phyloP scores from a whole-genome alignment of 2,329 filamentous ascomycete genomes.

The Alternaria postmessia region DNA sequence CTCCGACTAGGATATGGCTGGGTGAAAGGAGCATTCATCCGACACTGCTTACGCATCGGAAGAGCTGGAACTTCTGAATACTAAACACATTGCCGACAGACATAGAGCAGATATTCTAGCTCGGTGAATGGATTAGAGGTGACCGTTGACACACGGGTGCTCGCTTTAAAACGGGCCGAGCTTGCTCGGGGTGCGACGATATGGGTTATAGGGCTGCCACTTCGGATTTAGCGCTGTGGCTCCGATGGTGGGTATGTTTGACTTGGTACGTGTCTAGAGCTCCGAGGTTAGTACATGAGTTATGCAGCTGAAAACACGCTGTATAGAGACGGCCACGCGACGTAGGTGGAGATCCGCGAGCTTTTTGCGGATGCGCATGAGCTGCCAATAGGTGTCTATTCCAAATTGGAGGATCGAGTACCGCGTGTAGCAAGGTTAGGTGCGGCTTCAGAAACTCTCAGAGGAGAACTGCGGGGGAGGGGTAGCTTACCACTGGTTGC shows the following conservation, averaged over 20 bases:
- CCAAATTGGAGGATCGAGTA: slow-evolving; percentile 22
- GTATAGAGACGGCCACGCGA: slow-evolving; percentile 1
- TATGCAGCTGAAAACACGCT: slow-evolving; percentile 5
- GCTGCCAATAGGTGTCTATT: slow-evolving; percentile 17
- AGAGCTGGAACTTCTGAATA: slow-evolving; percentile 15
- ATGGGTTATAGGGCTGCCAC: slow-evolving; percentile 26
- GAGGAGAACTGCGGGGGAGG: slow-evolving; percentile 43
- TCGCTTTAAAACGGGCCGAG: slow-evolving; percentile 52
- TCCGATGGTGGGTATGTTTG: slow-evolving; percentile 17
- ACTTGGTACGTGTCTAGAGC: slow-evolving; percentile 17
- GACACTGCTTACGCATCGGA: slow-evolving; percentile 29
- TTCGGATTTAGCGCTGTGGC: slow-evolving; percentile 34
- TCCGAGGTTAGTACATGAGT: slow-evolving; percentile 9
- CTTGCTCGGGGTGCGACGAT: slow-evolving; percentile 7
- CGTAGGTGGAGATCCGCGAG: not conserved
- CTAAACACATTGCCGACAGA: not conserved
- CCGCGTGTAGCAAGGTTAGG: slow-evolving; percentile 22
- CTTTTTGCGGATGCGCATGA: slow-evolving; percentile 5
- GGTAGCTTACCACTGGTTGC: slow-evolving; percentile 39
- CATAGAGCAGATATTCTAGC: slow-evolving; percentile 11
- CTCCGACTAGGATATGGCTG: slow-evolving; percentile 17
- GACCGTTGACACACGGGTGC: slow-evolving; percentile 10
- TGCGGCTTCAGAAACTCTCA: slow-evolving; percentile 21
- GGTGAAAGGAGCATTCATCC: slow-evolving; percentile 43
- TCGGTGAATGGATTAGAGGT: slow-evolving; percentile 4